Evolutionary conservation across 139 green algal species (phyloP), one percentile per base, ranked within the genome.

Genomic region (Penium margaritaceum): DNA sequence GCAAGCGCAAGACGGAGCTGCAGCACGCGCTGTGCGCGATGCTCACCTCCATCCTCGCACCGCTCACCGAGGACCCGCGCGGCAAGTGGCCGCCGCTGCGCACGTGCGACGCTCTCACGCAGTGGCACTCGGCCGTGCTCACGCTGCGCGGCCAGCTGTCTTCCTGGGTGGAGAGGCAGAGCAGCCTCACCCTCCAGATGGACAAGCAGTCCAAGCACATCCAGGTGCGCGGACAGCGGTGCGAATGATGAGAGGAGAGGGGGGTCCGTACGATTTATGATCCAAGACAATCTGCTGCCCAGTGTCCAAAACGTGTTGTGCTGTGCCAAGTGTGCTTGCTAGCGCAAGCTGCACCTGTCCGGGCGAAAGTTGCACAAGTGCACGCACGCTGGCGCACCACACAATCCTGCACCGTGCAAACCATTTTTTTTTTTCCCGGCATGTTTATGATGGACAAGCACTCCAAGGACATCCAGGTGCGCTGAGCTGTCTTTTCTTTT

Each of bases 1-100:
- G 79, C 6, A 81, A 89, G 37, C 90, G 92, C 67, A 95, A 95
- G 80, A 91, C 81, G 34, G 87, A 93, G 78, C 76, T 93, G 65
- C 71, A 89, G 65, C 85, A 87, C 51, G 77, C 82, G 6, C 67
- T 96, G 19, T 85, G 79, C 44, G 86, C 89, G 57, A 90, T 94
- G 87, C 82, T 96, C 60, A 81, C 88, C 0, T 66, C 70, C 17
- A 81, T 93, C 53, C 81, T 96, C 58, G 60, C 69, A 29, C 85
- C 84, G 32, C 76, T 93, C 57, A 84, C 62, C 19, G 66, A 80
- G 15, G 34, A 72, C 55, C 54, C 63, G 14, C n/a, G 63, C 14
- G 66, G 65, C 19, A 27, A 29, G 27, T 80, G 73, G 73, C 73
- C 73, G 14, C 71, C 71, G 1, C 41, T 37, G 19, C 33, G 43